phyloP scores from a whole-genome alignment of 2,329 filamentous ascomycete species.

The Penicillium sp. region DNA sequence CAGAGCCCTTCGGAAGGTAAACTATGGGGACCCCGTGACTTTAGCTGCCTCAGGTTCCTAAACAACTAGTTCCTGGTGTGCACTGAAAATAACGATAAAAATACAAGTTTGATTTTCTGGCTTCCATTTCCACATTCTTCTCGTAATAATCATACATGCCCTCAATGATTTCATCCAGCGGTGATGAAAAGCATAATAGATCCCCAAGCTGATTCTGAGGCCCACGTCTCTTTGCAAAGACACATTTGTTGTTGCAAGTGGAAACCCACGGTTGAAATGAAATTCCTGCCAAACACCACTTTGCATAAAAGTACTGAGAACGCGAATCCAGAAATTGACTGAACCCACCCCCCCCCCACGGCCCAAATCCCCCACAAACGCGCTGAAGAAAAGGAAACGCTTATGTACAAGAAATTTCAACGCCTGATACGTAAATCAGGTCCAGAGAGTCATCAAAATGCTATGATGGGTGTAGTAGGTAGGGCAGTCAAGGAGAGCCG shows the following conservation, averaged over 20 bases:
- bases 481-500: conserved; percentile 1
- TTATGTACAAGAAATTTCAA: conserved; percentile 30
- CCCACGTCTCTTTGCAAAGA: conserved; percentile 3
- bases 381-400: conserved; percentile 17
- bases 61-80: neutral
- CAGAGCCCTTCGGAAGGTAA: neutral
- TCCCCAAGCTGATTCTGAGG: conserved; percentile 12
- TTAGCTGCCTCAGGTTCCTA: neutral
- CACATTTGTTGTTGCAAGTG: conserved; percentile 1
- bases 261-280: neutral
- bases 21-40: conserved; percentile 3
- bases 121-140: conserved; percentile 43
- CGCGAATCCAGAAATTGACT: conserved; percentile 10
- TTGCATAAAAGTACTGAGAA: conserved; percentile 15
- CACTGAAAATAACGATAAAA: conserved; percentile 18
- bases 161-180: conserved; percentile 12
- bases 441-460: conserved; percentile 16
- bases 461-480: neutral
- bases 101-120: conserved; percentile 28
- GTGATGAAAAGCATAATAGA: conserved; percentile 8
- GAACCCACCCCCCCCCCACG: conserved; percentile 13
- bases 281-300: conserved; percentile 5
- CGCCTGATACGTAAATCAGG: conserved; percentile 17
- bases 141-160: conserved; percentile 44
- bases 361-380: conserved; percentile 7